Evolutionary conservation across 805 yeast species (phyloP), one percentile per base, ranked within the genome.

Genomic region (Schizosaccharomyces cryophilus): DNA sequence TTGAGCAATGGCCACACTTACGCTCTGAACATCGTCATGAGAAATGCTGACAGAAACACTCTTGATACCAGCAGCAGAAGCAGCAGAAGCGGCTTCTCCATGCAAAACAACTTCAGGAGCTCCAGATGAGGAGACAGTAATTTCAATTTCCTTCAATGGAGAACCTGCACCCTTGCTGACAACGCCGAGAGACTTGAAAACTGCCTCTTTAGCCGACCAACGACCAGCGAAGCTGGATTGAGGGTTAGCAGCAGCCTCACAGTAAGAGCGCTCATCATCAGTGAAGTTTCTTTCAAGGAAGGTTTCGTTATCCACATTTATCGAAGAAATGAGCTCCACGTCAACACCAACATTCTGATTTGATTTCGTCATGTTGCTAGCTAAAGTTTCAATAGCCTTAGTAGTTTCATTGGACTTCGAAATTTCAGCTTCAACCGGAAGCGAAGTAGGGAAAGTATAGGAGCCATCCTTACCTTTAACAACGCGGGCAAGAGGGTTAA

Each of bases 181-280:
- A 64, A 87, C 95, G 64, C 93, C 89, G 69, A 93, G 77, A 21
- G 95, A 86, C 77, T 93, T 93, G 83, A 93, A 93, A 42, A 89
- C 96, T 54, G 99, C 98, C 76, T 93, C 99, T 75, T 93, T 93
- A 56, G 98, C 98, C 38, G 96, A 87, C 99, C 99, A 93, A 55
- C 95, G 85, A 59, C 99, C 99, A 31, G 98, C 88, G 73, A 79
- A 93, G 3, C 96, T 87, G 15, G 97, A 87, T 69, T 81, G 85
- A 60, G 93, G 86, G 65, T 78, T 78, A 54, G 96, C 77, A 40
- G 96, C 81, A 42, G 75, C 69, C 63, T 72, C 66, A 72, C 96
- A 88, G 77, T 93, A 93, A 42, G 74, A 76, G 66, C 83, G 82
- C 76, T 93, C 99, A 19, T 73, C 75, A 6, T 70, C 75, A 56